phyloP scores from a whole-genome alignment of 106 monocot genomes.

The Dioscorea alata region DNA sequence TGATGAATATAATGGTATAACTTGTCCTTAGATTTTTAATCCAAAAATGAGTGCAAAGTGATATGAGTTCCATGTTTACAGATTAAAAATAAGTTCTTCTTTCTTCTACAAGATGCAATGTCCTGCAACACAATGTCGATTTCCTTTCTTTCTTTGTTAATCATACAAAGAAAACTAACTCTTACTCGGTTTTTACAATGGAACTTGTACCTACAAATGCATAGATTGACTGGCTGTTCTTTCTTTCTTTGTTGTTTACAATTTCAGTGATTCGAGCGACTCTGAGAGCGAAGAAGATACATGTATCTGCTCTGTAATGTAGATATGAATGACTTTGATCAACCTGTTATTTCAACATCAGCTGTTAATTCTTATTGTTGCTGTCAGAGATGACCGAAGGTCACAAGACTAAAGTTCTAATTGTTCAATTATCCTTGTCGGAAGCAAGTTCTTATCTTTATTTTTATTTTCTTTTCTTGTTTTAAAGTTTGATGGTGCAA shows the following conservation, averaged over 20 bases:
- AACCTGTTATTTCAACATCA: too few relatives aligned
- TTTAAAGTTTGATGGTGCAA: neutral
- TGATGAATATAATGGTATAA: too few relatives aligned
- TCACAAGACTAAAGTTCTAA: neutral
- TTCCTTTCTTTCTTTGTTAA: too few relatives aligned
- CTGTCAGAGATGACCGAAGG: neutral
- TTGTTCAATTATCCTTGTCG: neutral
- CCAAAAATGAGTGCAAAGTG: too few relatives aligned
- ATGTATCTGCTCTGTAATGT: conserved; percentile 1
- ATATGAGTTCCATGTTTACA: too few relatives aligned
- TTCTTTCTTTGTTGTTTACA: neutral
- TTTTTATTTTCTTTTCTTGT: neutral
- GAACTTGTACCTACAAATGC: too few relatives aligned
- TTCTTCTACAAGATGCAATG: too few relatives aligned
- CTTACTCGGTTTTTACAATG: too few relatives aligned
- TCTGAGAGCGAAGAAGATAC: neutral
- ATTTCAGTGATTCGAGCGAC: neutral
- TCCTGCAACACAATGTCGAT: too few relatives aligned
- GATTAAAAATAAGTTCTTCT: too few relatives aligned
- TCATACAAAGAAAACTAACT: too few relatives aligned
- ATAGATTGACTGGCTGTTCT: neutral
- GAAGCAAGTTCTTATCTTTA: neutral
- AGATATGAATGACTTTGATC: neutral
- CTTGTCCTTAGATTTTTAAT: too few relatives aligned
- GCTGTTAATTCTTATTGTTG: neutral